These are phyloP conservation scores for Plasmodium inui DNA, from an alignment of 169 alveolate species.

Conservation along the genomic window DNA sequence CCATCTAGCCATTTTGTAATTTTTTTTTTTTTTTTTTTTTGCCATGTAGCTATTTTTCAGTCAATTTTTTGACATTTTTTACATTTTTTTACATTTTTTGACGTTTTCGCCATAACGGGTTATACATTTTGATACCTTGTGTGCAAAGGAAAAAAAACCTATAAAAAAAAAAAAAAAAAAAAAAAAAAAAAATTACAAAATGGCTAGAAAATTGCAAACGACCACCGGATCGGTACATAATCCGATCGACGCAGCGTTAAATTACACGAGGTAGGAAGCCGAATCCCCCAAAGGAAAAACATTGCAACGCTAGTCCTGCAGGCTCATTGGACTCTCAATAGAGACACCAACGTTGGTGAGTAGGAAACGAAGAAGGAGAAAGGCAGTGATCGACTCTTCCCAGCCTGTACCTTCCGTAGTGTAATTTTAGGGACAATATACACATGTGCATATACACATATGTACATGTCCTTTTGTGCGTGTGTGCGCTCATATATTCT, in stretches of 20 bases:
- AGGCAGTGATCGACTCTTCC: neutral
- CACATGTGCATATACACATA: neutral
- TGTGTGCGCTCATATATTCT: neutral
- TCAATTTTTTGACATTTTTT: neutral
- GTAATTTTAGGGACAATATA: neutral
- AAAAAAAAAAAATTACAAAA: neutral
- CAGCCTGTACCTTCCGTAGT: neutral
- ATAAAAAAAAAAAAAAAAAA: slow-evolving; percentile 2
- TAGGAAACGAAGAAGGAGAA: neutral
- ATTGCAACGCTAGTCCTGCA: neutral
- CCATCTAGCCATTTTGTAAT: slow-evolving; percentile 38
- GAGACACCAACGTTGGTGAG: neutral
- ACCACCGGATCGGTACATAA: neutral
- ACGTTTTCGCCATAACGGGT: neutral
- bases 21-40: neutral
- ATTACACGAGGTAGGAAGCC: neutral
- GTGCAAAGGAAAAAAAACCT: neutral
- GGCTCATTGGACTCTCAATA: neutral
- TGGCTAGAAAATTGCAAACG: neutral
- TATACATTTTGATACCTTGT: neutral
- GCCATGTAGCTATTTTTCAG: neutral
- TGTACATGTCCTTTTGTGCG: slow-evolving; percentile 2
- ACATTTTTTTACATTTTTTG: neutral
- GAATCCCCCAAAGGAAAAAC: neutral
- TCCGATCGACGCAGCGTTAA: neutral